Conservation (phyloP, 2,329 filamentous ascomycete genomes). For the Xylaria sp. region DNA sequence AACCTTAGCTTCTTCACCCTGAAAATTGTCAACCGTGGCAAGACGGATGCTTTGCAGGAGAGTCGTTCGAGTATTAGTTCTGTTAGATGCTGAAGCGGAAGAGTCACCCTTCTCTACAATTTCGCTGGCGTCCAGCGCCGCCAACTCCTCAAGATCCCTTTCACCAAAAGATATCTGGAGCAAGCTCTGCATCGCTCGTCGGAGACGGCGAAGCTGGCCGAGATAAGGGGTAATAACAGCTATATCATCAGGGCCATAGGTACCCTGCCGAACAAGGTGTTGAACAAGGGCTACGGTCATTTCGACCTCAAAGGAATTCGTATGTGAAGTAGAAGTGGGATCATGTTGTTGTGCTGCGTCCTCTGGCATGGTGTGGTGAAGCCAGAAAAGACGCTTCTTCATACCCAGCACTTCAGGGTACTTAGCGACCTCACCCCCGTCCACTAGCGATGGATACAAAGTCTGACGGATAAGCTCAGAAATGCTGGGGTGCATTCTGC, state of each 20-base stretch:
- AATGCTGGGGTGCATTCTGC: conserved; percentile 70
- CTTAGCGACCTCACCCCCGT: conserved; percentile 53
- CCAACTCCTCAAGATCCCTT: conserved; percentile 67
- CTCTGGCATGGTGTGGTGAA: conserved; percentile 61
- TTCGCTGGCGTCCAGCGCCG: conserved; percentile 52
- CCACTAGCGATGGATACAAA: conserved; percentile 63
- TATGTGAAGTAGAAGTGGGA: conserved; percentile 57
- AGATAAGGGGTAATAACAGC: conserved; percentile 76
- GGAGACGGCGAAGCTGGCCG: conserved; percentile 66
- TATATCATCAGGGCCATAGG: conserved; percentile 70
- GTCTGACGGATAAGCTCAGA: conserved; percentile 64
- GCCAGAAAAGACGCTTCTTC: conserved; percentile 65
- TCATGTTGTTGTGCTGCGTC: conserved; percentile 46
- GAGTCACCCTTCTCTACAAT: conserved; percentile 40
- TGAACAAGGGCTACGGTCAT: conserved; percentile 72
- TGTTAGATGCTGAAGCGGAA: conserved; percentile 16
- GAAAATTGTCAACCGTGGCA: conserved; percentile 80
- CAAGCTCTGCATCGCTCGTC: conserved; percentile 55
- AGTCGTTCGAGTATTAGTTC: conserved; percentile 52
- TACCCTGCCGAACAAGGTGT: conserved; percentile 73
- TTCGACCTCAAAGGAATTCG: conserved; percentile 70
- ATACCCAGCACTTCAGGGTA: conserved; percentile 62
- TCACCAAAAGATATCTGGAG: conserved; percentile 75
- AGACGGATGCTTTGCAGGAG: conserved; percentile 63
- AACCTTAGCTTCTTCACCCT: conserved; percentile 80